phyloP scores from a whole-genome alignment of 495 filamentous ascomycete genomes.

The Penicillium malachiteum region DNA sequence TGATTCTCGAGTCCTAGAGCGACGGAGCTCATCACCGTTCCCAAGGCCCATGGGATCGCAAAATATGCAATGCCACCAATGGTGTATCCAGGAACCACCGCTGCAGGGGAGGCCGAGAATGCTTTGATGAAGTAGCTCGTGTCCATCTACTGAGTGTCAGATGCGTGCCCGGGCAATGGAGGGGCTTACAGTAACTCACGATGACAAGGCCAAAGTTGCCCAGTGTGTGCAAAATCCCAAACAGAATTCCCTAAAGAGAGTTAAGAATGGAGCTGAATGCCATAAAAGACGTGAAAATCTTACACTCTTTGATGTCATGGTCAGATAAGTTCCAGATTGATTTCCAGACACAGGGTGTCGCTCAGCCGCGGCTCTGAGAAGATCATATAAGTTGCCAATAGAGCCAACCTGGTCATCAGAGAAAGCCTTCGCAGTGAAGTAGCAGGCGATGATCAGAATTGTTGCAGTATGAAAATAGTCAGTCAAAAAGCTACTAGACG shows the following conservation, averaged over 20 bases:
- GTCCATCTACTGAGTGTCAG: slow-evolving; percentile 31
- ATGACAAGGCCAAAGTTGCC: slow-evolving; percentile 44
- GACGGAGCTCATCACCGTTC: slow-evolving; percentile 42
- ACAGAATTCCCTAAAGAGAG: slow-evolving; percentile 32
- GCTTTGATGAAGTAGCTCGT: slow-evolving; percentile 49
- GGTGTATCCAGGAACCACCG: slow-evolving; percentile 44
- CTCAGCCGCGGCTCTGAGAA: background rate
- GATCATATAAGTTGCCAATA: slow-evolving; percentile 1
- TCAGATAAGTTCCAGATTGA: background rate
- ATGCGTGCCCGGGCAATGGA: background rate
- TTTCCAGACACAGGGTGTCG: slow-evolving; percentile 3
- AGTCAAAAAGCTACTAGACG: background rate
- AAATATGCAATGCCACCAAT: slow-evolving; percentile 47
- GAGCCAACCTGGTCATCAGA: slow-evolving; percentile 5
- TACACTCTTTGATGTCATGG: slow-evolving; percentile 5
- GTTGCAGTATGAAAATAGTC: slow-evolving; percentile 5
- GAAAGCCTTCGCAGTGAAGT: slow-evolving; percentile 2
- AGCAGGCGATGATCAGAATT: slow-evolving; percentile 7
- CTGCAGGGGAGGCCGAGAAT: slow-evolving; percentile 38
- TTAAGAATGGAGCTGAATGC: background rate
- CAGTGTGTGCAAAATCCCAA: slow-evolving; percentile 45
- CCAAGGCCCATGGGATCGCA: slow-evolving; percentile 43
- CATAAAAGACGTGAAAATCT: background rate
- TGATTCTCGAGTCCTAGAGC: slow-evolving; percentile 40
- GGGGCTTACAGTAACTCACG: slow-evolving; percentile 16